Evolutionary conservation across 2,329 filamentous ascomycete genomes (phyloP).

Genomic region (Periconia macrospinosa): DNA sequence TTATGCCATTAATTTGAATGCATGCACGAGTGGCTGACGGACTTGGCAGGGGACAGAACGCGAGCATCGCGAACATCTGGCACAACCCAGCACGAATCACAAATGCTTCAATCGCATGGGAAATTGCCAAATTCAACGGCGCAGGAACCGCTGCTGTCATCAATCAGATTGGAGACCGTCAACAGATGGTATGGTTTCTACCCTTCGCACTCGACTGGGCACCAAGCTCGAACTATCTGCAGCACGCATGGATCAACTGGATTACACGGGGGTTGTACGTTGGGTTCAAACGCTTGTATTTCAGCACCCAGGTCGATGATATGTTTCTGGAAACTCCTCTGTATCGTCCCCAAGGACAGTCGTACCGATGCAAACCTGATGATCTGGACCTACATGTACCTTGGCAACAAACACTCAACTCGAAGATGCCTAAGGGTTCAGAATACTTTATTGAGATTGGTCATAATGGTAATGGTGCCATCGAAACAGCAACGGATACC

Average conservation of each 20-base stretch:
- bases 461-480: constrained; percentile 43
- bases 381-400: constrained; percentile 33
- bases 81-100: constrained; percentile 62
- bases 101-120: constrained; percentile 56
- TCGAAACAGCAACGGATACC: constrained; percentile 36
- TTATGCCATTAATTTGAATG: constrained; percentile 10
- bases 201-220: constrained; percentile 57
- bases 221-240: constrained; percentile 59
- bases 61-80: constrained; percentile 49
- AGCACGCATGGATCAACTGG: constrained; percentile 67
- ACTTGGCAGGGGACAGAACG: constrained; percentile 22
- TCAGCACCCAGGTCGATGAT: constrained; percentile 64
- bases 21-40: constrained; percentile 15
- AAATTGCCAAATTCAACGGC: constrained; percentile 58
- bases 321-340: constrained; percentile 57
- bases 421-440: constrained; percentile 36
- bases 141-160: constrained; percentile 60
- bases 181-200: constrained; percentile 66
- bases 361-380: constrained; percentile 51
- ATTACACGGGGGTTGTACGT: constrained; percentile 61
- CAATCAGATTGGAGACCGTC: constrained; percentile 58
- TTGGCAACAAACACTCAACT: constrained; percentile 35
- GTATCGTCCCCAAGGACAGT: constrained; percentile 48
- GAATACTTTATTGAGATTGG: constrained; percentile 42
- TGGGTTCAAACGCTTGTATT: constrained; percentile 58